Evolutionary conservation across 495 filamentous ascomycete species (phyloP), one percentile per base, ranked within the genome.

Genomic region (Saxophila tyrrhenica): DNA sequence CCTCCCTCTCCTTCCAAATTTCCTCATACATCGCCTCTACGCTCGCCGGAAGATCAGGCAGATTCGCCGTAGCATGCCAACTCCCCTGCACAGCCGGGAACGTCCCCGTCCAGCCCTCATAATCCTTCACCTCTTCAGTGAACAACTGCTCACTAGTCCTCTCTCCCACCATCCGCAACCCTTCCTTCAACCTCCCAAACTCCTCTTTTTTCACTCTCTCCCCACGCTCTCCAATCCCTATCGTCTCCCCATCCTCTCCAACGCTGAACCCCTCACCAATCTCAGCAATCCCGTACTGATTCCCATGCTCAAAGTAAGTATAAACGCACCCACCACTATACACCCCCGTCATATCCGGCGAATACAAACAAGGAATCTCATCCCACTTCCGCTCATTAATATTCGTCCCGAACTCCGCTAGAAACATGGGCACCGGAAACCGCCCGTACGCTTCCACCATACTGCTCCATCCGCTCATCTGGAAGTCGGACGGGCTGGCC

Each of bases 321-420:
- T 55, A 50, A 1, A 35, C 45, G 19, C 47, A 55, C 9, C 53
- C 53, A 17, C 53, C 53, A 25, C 45, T 55, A 32, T 21, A 50
- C 25, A 50, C 46, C 13, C 25, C 25, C 8, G 53, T 55, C 53
- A 55, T 55, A 15, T 55, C 45, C 1, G 53, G 45, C n/a, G 44
- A 49, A 23, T 55, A 55, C 25, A 55, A 22, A 42, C 45, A 55
- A 1, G 11, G 3, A 13, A 55, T 21, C 35, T 55, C 53, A 8
- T 41, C 46, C 53, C 53, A 55, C 9, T 2, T 3, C 22, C 53
- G 25, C 10, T 42, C 25, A 13, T 19, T n/a, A 7, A 50, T 32
- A 22, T 49, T 41, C 21, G 53, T 22, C 1, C 53, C 53, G 23
- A 23, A 55, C 25, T 22, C 53, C 2, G 29, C 20, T 16, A 55